phyloP scores from a whole-genome alignment of 345 rosid genomes.

The Gossypium australe region DNA sequence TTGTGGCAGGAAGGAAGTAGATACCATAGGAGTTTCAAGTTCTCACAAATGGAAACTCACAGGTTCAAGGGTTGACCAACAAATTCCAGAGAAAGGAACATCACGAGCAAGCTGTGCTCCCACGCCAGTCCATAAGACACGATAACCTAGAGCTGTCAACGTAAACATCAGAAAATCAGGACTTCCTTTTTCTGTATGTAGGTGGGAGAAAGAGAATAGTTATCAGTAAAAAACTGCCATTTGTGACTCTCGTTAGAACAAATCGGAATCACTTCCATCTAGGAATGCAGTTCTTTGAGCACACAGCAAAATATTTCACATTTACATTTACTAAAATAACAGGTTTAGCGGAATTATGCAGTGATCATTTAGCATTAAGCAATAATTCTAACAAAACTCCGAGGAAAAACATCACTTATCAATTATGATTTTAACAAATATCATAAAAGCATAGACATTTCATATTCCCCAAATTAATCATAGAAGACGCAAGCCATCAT shows the following conservation, averaged over 20 bases:
- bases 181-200: neutral
- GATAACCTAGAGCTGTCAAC: slow-evolving; percentile 62
- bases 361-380: neutral
- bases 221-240: neutral
- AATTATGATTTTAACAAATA: neutral
- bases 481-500: too few relatives aligned
- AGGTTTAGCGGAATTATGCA: neutral
- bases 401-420: neutral
- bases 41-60: slow-evolving; percentile 40
- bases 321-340: neutral
- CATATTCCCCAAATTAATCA: neutral
- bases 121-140: slow-evolving; percentile 83
- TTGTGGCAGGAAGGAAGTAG: neutral
- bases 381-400: neutral
- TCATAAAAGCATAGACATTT: neutral
- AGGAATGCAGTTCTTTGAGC: neutral
- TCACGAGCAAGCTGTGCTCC: slow-evolving; percentile 98
- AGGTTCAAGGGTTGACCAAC: slow-evolving; percentile 95
- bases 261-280: neutral
- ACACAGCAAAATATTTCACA: neutral
- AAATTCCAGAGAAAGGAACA: slow-evolving; percentile 95
- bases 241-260: neutral
- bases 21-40: neutral
- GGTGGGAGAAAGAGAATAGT: neutral
- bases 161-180: slow-evolving; percentile 12